Evolutionary conservation across 257 asterid species (phyloP), one percentile per base, ranked within the genome.

Genomic region (Jaltomata sinuosa): DNA sequence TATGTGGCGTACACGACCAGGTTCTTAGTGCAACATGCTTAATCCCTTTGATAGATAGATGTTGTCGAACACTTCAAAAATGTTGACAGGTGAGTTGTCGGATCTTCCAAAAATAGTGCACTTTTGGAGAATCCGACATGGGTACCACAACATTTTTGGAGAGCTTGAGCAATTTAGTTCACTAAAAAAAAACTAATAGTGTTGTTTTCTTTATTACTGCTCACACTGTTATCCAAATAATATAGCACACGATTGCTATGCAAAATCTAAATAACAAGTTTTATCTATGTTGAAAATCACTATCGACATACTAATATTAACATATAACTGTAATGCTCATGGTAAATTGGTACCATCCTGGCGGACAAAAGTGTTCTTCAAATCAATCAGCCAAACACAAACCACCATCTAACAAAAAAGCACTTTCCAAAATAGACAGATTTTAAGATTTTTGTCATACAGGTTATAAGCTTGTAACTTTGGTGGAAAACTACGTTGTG

Each of bases 1-100:
- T 94, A 55, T 97, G 99, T 82, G 99, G 99, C 78, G 86, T 97
- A 71, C 99, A 97, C 64, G 99, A 97, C 90, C 99, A 94, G 99
- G 99, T 96, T 8, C 47, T 67, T 32, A 32, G 27, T 8, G 15
- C 18, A 27, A 14, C 27, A 59, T 45, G 16, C 29, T 64, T 18
- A 82, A 18, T 68, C 50, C 49, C 50, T 19, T 68, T 19, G 19
- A 3, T 36, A 36, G 5, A 36, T 34, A 4, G 29, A 55, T 32
- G 15, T 67, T 32, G 0, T 67, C 10, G 1, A 32, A 32, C 47
- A 67, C 76, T 32, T 67, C 15, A 32, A 32, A 67, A 31, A 67
- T 67, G 27, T 32, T 67, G 76, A 18, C 27, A 1, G 12, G 14
- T 31, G 74, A 18, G 76, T 67, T 16, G 12, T 31, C 0, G 19